Evolutionary conservation across 2,329 filamentous ascomycete genomes (phyloP).

Genomic region (Cladosporium sp.): DNA sequence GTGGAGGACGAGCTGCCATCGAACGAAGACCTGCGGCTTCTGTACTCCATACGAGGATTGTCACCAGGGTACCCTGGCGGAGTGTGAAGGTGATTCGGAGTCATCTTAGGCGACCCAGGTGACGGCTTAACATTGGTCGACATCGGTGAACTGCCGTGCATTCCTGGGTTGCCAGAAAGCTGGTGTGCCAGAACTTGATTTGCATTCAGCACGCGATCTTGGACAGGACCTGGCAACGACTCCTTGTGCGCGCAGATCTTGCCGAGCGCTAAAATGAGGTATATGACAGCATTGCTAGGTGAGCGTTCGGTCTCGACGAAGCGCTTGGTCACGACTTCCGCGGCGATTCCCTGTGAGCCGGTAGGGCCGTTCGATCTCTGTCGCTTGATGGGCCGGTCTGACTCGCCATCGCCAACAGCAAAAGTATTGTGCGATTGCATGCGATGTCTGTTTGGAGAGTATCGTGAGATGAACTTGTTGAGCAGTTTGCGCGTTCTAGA

Average conservation of each 20-base stretch:
- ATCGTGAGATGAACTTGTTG: constrained; percentile 46
- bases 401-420: constrained; percentile 21
- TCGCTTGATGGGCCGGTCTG: constrained; percentile 26
- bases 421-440: constrained; percentile 22
- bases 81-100: constrained; percentile 28
- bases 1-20: constrained; percentile 22
- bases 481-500: constrained; percentile 50
- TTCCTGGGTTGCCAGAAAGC: constrained; percentile 19
- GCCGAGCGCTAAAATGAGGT: constrained; percentile 79
- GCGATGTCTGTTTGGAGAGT: constrained; percentile 34
- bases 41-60: constrained; percentile 18
- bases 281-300: constrained; percentile 74
- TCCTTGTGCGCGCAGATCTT: constrained; percentile 64
- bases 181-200: constrained; percentile 35
- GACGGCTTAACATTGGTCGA: constrained; percentile 33
- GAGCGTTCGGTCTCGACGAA: constrained; percentile 51
- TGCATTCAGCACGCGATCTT: constrained; percentile 39
- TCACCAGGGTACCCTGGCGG: constrained; percentile 18
- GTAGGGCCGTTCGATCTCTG: constrained; percentile 29
- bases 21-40: constrained; percentile 29
- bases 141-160: constrained; percentile 26
- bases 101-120: constrained; percentile 37
- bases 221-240: constrained; percentile 54
- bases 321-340: constrained; percentile 8
- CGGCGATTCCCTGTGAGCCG: constrained; percentile 6